phyloP scores from a whole-genome alignment of 371 early-diverging fungal species.

The Circinella minor region DNA sequence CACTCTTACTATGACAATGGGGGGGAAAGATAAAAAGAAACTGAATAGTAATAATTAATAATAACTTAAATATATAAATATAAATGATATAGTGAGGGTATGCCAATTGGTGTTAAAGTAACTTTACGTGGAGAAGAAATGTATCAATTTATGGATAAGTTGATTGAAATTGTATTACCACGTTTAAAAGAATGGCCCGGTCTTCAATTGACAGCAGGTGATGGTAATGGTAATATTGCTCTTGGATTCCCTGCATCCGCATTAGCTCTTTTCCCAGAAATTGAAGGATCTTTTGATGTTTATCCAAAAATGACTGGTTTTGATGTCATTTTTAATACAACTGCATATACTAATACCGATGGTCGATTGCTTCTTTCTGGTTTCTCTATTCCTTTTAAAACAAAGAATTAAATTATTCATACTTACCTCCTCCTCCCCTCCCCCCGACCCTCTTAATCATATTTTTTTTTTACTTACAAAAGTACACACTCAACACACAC shows the following conservation, averaged over 20 bases:
- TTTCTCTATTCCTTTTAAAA: slow-evolving; percentile 86
- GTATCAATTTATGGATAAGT: slow-evolving; percentile 94
- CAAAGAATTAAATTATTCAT: slow-evolving; percentile 23
- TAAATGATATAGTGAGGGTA: slow-evolving; percentile 62
- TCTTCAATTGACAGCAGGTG: slow-evolving; percentile 74
- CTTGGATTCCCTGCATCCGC: slow-evolving; percentile 85
- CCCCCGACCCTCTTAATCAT: too few species aligned
- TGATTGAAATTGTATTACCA: slow-evolving; percentile 92
- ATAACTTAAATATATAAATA: too few species aligned
- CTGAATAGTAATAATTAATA: background rate
- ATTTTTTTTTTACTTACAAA: too few species aligned
- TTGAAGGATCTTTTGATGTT: slow-evolving; percentile 93
- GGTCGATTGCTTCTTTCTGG: slow-evolving; percentile 88
- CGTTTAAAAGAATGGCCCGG: slow-evolving; percentile 94
- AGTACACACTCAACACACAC: too few species aligned
- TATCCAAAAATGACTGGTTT: slow-evolving; percentile 90
- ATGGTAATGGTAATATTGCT: slow-evolving; percentile 84
- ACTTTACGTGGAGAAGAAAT: slow-evolving; percentile 83
- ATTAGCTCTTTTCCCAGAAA: slow-evolving; percentile 93
- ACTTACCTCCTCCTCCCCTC: background rate
- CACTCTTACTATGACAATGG: too few species aligned
- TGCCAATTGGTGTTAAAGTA: slow-evolving; percentile 89
- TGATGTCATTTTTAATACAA: slow-evolving; percentile 85
- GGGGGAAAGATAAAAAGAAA: too few species aligned
- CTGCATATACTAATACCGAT: slow-evolving; percentile 81